Percentiles rank a stretch among this genome's conserved stretches.
These are phyloP conservation scores for Trichoderma asperellum DNA, from an alignment of 2,329 filamentous ascomycete genomes.

Conservation along the genomic window DNA sequence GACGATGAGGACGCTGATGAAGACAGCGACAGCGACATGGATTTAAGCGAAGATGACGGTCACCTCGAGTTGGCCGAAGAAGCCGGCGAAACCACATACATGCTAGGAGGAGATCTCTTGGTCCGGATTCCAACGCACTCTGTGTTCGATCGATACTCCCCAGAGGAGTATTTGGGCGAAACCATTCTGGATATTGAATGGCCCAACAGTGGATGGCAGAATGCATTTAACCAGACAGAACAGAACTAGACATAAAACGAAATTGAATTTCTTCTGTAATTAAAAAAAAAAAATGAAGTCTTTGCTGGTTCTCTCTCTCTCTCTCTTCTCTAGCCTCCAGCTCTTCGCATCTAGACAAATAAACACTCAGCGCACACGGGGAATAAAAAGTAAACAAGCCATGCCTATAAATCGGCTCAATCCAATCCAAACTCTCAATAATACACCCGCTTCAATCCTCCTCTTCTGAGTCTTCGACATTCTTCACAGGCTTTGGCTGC, in stretches of 20 bases:
- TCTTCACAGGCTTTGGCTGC: conserved; percentile 9
- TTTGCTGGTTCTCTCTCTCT: not conserved
- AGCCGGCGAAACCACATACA: not conserved
- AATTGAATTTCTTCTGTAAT: not conserved
- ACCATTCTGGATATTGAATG: not conserved
- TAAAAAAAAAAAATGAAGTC: not conserved
- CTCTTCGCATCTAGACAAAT: not conserved
- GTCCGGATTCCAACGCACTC: not conserved
- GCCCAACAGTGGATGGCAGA: not conserved
- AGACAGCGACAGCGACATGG: not conserved
- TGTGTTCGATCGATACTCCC: not conserved
- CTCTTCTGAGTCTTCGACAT: conserved; percentile 20
- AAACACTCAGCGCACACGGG: not conserved
- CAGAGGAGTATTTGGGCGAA: not conserved
- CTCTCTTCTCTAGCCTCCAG: not conserved
- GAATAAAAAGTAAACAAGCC: not conserved
- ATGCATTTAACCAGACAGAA: not conserved
- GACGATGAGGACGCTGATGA: not conserved
- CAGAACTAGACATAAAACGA: not conserved
- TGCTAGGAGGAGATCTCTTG: not conserved
- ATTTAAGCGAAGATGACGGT: not conserved
- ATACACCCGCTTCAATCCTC: not conserved
- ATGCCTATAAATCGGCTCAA: not conserved
- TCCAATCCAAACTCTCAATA: not conserved
- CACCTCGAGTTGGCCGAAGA: not conserved